phyloP scores from a whole-genome alignment of 768 basidiomycete species.

The Inosperma sp. region DNA sequence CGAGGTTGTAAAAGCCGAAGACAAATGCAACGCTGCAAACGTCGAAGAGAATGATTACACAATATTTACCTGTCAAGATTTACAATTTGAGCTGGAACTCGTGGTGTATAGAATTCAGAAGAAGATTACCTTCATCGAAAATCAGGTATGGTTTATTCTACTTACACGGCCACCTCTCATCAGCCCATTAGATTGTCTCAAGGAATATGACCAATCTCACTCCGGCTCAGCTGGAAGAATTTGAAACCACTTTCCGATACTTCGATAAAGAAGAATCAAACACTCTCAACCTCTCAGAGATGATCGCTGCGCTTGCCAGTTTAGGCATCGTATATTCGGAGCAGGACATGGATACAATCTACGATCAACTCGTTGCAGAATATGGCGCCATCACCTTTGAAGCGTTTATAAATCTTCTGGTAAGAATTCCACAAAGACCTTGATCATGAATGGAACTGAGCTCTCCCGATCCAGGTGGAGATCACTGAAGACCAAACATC shows the following conservation, averaged over 20 bases:
- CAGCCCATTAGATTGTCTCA: slow-evolving; percentile 70
- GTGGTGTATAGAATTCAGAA: slow-evolving; percentile 76
- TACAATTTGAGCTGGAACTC: slow-evolving; percentile 84
- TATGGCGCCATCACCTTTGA: slow-evolving; percentile 91
- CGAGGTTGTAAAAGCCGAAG: slow-evolving; percentile 59
- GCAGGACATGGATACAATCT: slow-evolving; percentile 82
- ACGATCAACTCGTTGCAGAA: slow-evolving; percentile 68
- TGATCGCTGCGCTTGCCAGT: slow-evolving; percentile 92
- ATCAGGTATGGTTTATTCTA: slow-evolving; percentile 57
- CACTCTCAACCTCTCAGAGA: slow-evolving; percentile 77
- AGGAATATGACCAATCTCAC: slow-evolving; percentile 92
- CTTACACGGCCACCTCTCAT: background rate
- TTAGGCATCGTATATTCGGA: slow-evolving; percentile 93
- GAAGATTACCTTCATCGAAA: slow-evolving; percentile 95
- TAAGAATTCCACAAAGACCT: slow-evolving; percentile 41
- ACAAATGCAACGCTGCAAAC: slow-evolving; percentile 78
- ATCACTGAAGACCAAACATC: slow-evolving; percentile 96
- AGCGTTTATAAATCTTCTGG: slow-evolving; percentile 91
- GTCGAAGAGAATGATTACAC: slow-evolving; percentile 98
- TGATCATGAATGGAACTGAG: background rate
- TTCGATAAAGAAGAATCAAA: slow-evolving; percentile 94
- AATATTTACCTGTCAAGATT: slow-evolving; percentile 81
- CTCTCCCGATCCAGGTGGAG: slow-evolving; percentile 64
- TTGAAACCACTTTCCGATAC: slow-evolving; percentile 95
- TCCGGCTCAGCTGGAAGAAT: slow-evolving; percentile 93